phyloP scores from a whole-genome alignment of 2,329 filamentous ascomycete genomes.

The Dryadomyces quercivorus region DNA sequence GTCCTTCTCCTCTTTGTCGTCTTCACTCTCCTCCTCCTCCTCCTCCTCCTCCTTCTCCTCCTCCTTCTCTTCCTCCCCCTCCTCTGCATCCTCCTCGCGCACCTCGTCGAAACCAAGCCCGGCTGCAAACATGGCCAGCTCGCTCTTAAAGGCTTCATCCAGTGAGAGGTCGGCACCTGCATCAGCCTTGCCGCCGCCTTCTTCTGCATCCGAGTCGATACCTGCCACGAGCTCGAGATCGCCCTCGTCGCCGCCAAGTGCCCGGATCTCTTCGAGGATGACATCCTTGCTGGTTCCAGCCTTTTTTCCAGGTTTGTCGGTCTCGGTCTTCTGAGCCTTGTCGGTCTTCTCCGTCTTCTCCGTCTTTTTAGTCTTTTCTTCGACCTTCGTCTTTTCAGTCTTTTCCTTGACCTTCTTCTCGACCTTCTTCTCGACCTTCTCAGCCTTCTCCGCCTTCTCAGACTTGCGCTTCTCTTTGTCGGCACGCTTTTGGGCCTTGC shows the following conservation, averaged over 20 bases:
- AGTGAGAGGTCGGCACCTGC: conserved; percentile 13
- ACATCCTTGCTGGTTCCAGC: conserved; percentile 12
- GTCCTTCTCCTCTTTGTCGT: conserved; percentile 19
- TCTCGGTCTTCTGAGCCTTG: conserved; percentile 10
- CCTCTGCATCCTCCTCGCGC: conserved; percentile 26
- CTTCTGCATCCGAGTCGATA: conserved; percentile 37
- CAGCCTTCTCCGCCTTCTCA: conserved; percentile 10
- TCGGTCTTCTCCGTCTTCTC: conserved; percentile 3
- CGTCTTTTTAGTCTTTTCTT: conserved; percentile 8
- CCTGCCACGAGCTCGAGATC: conserved; percentile 50
- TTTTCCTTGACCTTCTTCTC: background rate
- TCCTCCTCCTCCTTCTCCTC: conserved; percentile 19
- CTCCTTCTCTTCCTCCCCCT: conserved; percentile 20
- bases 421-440: background rate
- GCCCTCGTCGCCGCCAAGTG: conserved; percentile 52
- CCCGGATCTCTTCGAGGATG: conserved; percentile 51
- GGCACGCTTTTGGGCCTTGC: background rate
- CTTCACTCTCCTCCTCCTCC: conserved; percentile 14
- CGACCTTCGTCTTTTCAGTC: conserved; percentile 20
- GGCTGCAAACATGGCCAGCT: conserved; percentile 39
- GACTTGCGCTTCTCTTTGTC: background rate
- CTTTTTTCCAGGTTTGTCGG: conserved; percentile 10
- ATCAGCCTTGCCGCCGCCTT: conserved; percentile 18
- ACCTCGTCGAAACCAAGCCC: conserved; percentile 35
- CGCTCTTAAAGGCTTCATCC: conserved; percentile 27